phyloP scores from a whole-genome alignment of 371 early-diverging fungal species.

The Paraphysoderma sedebokerense region DNA sequence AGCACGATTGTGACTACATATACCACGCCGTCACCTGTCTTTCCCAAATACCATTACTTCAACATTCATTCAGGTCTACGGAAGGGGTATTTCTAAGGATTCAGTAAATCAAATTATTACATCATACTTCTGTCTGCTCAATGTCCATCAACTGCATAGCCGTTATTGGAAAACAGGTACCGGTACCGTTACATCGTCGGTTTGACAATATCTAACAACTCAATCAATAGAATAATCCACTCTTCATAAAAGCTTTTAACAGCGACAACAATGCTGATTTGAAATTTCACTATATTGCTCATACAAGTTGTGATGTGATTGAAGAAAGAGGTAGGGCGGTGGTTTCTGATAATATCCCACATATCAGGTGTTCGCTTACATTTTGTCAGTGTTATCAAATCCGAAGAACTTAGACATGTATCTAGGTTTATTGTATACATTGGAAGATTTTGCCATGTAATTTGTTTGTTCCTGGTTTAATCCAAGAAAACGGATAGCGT shows the following conservation, averaged over 20 bases:
- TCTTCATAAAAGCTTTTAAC: conserved; percentile 60
- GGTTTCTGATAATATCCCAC: conserved; percentile 1
- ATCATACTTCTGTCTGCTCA: too few relatives aligned
- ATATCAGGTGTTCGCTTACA: not conserved
- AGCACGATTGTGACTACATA: too few relatives aligned
- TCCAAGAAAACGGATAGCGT: not conserved
- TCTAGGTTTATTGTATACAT: conserved; percentile 62
- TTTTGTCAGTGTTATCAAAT: conserved; percentile 36
- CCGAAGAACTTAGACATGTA: conserved; percentile 54
- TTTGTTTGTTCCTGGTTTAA: conserved; percentile 1
- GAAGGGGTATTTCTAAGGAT: too few relatives aligned
- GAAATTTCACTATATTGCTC: conserved; percentile 73
- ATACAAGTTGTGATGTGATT: conserved; percentile 70
- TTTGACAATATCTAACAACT: not conserved
- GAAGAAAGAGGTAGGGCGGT: conserved; percentile 51
- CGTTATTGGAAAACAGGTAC: conserved; percentile 42
- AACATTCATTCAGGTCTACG: too few relatives aligned
- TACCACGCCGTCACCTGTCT: too few relatives aligned
- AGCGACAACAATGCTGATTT: conserved; percentile 41
- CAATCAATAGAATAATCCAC: conserved; percentile 51
- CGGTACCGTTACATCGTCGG: not conserved
- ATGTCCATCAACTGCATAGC: conserved; percentile 57
- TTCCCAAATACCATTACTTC: too few relatives aligned
- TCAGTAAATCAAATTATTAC: too few relatives aligned
- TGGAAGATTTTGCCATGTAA: conserved; percentile 73